Conservation (phyloP, 129 eudicot genomes). For the Centella asiatica region DNA sequence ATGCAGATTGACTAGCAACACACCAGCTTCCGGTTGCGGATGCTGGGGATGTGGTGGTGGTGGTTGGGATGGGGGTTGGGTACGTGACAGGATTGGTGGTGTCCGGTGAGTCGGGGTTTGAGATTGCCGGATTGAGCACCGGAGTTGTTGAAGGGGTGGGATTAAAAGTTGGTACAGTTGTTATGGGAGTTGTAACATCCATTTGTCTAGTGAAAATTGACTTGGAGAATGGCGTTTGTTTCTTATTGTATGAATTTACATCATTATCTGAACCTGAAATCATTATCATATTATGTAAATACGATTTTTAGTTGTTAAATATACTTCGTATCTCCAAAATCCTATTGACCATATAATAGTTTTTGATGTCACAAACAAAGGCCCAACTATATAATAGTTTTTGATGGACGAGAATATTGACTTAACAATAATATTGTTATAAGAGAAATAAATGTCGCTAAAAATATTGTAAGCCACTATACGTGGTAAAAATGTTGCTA, state of each 20-base stretch:
- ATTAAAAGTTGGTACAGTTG: slow-evolving; percentile 59
- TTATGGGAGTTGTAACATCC: slow-evolving; percentile 74
- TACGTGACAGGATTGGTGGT: slow-evolving; percentile 3
- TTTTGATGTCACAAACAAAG: no score
- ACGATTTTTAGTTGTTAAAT: no score
- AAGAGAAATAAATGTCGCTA: no score
- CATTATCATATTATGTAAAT: neutral
- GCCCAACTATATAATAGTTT: no score
- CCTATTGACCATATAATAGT: no score
- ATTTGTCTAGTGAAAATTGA: slow-evolving; percentile 27
- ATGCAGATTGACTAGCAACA: slow-evolving; percentile 63
- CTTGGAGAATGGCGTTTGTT: neutral
- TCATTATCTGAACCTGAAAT: slow-evolving; percentile 13
- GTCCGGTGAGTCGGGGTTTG: slow-evolving; percentile 41
- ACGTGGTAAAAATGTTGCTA: no score
- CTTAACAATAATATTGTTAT: no score
- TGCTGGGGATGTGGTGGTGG: slow-evolving; percentile 32
- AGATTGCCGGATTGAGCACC: slow-evolving; percentile 39
- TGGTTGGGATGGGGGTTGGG: slow-evolving; percentile 20
- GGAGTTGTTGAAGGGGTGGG: slow-evolving; percentile 26
- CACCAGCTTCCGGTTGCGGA: slow-evolving; percentile 55
- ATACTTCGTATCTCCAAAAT: no score
- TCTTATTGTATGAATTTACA: neutral
- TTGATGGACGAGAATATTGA: no score
- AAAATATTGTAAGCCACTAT: no score